phyloP scores from a whole-genome alignment of 2,329 filamentous ascomycete species.

The Hortaea sp. region DNA sequence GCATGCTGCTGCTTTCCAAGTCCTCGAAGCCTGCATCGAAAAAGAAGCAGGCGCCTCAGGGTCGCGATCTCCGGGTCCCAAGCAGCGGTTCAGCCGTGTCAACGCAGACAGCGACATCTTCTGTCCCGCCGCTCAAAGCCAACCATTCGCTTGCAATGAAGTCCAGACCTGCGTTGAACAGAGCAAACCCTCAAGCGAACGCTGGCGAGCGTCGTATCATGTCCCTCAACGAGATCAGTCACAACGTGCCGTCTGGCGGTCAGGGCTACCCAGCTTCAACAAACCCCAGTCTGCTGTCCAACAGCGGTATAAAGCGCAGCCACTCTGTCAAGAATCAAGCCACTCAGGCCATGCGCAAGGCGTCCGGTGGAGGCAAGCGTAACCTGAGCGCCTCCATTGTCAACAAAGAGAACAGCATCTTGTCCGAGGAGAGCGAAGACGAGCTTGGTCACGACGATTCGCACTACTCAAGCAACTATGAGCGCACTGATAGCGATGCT shows the following conservation, averaged over 20 bases:
- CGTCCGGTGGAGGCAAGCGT: constrained; percentile 24
- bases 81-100: constrained; percentile 32
- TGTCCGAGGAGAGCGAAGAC: constrained; percentile 31
- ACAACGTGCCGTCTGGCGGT: constrained; percentile 48
- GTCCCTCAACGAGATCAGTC: constrained; percentile 80
- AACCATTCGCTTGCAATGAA: constrained; percentile 40
- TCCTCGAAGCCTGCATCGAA: constrained; percentile 31
- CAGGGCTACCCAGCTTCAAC: constrained; percentile 20
- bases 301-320: constrained; percentile 24
- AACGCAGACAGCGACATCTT: constrained; percentile 29
- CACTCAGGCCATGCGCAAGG: constrained; percentile 19
- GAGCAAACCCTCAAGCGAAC: constrained; percentile 28
- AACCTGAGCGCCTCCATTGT: constrained; percentile 15
- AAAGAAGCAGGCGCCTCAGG: constrained; percentile 27
- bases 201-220: constrained; percentile 61
- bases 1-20: constrained; percentile 73
- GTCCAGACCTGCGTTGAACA: constrained; percentile 31
- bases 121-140: constrained; percentile 20
- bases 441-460: constrained; percentile 12
- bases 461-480: constrained; percentile 10
- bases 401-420: constrained; percentile 32
- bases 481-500: constrained; percentile 16
- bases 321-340: constrained; percentile 25
- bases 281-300: constrained; percentile 16
- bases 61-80: constrained; percentile 31